A percentile compares a stretch with the other conserved stretches of the same genome.
Conservation (phyloP, 129 eudicot species). For the Tagetes patula region DNA sequence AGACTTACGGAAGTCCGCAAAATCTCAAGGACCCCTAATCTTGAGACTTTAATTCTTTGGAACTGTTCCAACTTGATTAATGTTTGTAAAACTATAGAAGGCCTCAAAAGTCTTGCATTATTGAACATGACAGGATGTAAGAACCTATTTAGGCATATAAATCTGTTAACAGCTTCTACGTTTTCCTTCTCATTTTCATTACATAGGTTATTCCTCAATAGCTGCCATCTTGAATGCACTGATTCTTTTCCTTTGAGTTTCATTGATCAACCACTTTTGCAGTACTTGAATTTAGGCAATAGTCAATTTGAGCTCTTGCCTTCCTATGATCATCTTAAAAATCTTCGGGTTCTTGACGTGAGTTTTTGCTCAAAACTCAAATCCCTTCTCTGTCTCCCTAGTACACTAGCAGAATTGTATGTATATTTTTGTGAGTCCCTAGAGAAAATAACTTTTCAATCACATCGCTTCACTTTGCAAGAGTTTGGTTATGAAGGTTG, state of each 20-base stretch:
- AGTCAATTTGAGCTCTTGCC: constrained; percentile 9
- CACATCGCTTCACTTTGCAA: constrained; percentile 12
- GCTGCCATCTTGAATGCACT: constrained; percentile 1
- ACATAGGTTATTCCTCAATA: constrained; percentile 4
- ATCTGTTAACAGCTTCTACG: neutral
- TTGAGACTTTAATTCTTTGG: constrained; percentile 27
- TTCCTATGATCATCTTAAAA: constrained; percentile 17
- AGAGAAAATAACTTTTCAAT: constrained; percentile 19
- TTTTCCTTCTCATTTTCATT: constrained; percentile 20
- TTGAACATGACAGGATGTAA: constrained; percentile 20
- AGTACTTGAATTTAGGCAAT: constrained; percentile 21
- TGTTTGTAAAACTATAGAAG: neutral
- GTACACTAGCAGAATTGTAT: constrained; percentile 17
- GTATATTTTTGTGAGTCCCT: neutral
- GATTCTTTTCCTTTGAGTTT: neutral
- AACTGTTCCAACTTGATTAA: neutral
- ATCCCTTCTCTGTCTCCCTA: neutral
- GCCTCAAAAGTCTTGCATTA: neutral
- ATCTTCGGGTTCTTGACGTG: constrained; percentile 20
- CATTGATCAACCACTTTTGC: neutral
- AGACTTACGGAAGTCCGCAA: neutral
- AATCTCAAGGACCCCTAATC: neutral
- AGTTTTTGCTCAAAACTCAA: constrained; percentile 16
- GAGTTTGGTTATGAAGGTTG: constrained; percentile 26
- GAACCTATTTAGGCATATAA: neutral